Evolutionary conservation across 352 stramenopile species (phyloP).

Genomic region (Globisporangium iwayamae): DNA sequence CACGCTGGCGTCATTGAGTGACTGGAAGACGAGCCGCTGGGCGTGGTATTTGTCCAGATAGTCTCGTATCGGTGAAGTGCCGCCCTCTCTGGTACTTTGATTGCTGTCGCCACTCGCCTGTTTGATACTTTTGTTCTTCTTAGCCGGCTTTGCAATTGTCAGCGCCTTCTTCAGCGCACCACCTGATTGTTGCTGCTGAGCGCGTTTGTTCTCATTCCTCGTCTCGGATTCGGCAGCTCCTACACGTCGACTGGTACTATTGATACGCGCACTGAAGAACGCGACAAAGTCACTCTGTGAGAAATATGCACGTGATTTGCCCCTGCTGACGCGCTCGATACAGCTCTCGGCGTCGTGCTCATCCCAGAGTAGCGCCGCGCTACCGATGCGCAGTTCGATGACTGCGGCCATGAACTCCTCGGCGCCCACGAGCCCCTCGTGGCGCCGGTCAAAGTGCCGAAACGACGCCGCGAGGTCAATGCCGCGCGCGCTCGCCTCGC

Average conservation of each 20-base stretch:
- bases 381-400: conserved; percentile 33
- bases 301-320: conserved; percentile 48
- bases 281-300: conserved; percentile 50
- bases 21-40: conserved; percentile 5
- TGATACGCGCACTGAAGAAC: conserved; percentile 24
- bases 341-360: conserved; percentile 49
- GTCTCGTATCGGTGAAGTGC: conserved; percentile 3
- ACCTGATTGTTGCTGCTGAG: not conserved
- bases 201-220: not conserved
- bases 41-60: conserved; percentile 9
- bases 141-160: not conserved
- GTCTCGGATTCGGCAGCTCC: not conserved
- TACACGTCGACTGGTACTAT: not conserved
- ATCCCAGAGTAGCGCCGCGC: conserved; percentile 21
- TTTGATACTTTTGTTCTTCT: not conserved
- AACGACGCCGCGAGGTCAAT: conserved; percentile 51
- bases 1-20: not conserved
- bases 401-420: conserved; percentile 53
- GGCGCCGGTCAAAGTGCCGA: conserved; percentile 49
- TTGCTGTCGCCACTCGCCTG: not conserved
- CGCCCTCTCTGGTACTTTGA: not conserved
- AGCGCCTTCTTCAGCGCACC: not conserved
- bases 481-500: conserved; percentile 41
- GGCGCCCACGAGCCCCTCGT: conserved; percentile 39
- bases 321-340: conserved; percentile 30